Evolutionary conservation across 1,284 basidiomycete species (phyloP), one percentile per base, ranked within the genome.

Genomic region (Rhizopogon hawkerae): DNA sequence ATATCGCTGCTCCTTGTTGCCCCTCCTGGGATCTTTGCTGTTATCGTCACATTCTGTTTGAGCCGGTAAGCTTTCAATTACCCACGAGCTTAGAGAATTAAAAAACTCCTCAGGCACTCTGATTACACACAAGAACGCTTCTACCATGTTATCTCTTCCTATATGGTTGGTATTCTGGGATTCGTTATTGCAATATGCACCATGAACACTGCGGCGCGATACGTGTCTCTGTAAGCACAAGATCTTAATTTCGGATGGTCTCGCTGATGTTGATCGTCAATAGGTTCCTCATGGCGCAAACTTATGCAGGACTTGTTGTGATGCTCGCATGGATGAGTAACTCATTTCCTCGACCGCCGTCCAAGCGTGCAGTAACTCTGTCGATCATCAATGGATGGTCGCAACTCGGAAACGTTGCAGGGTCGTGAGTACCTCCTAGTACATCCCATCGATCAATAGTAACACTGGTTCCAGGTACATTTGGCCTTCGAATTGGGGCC

Each of bases 21-120:
- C 8, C 89, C 89, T 16, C 89, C 88, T 2, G 92, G 82, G 70
- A 69, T 77, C n/a, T 83, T 90, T 61, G 73, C 85, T 0, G 77
- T 79, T 3, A 60, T 81, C 33, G 68, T 79, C 35, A 68, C 79
- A 2, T 77, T 79, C 56, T 48, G 62, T 26, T 58, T 76, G 52
- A 73, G 77, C 11, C 74, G 75, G 81, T 81, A 54, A 53, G 64
- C 52, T 31, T 47, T 21, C 10, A 18, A 16, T 21, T 9, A 39
- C 37, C 42, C 13, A 33, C 11, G 31, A 26, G 33, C 34, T 37
- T 38, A 6, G 11, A 9, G 16, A 21, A 34, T 51, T 24, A 44
- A 31, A 29, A 11, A 21, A 23, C 8, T 11, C 11, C 10, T 13
- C 41, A 79, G 78, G 48, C 81, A 85, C 63, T 82, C 83, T 1